A percentile compares a stretch with the other conserved stretches of the same genome.
These are phyloP conservation scores for Aspergillus sp. DNA, from an alignment of 2,329 filamentous ascomycete species.

Conservation along the genomic window DNA sequence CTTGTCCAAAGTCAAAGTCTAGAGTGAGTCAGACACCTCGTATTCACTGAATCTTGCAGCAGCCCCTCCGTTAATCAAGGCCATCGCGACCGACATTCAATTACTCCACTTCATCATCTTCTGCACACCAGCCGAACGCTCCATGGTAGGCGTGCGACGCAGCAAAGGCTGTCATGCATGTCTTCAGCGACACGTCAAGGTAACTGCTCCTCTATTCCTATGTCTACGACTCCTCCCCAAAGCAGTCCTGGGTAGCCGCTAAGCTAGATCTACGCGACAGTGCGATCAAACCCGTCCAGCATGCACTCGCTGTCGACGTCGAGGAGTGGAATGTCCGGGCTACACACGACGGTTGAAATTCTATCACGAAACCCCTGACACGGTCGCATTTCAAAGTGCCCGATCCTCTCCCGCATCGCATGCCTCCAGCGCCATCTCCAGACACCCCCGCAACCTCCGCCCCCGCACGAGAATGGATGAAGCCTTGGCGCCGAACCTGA, in stretches of 20 bases:
- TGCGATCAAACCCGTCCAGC: conserved; percentile 22
- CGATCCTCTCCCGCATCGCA: neutral
- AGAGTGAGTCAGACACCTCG: no score
- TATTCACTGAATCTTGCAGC: no score
- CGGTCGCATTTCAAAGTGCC: conserved; percentile 4
- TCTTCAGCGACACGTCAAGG: conserved; percentile 24
- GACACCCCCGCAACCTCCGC: neutral
- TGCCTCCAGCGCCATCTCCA: neutral
- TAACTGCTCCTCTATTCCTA: conserved; percentile 1
- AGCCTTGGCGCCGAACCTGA: conserved; percentile 9
- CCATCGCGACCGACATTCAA: no score
- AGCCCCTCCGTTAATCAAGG: no score
- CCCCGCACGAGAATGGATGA: conserved; percentile 11
- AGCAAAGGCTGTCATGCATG: conserved; percentile 23
- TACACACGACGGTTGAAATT: conserved; percentile 20
- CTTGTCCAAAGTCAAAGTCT: no score
- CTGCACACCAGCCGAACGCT: neutral
- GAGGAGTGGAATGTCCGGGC: conserved; percentile 17
- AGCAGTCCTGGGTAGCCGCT: no score
- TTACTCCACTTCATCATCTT: no score
- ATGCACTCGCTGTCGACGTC: conserved; percentile 18
- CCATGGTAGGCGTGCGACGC: conserved; percentile 23
- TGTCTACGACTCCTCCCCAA: neutral
- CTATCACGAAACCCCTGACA: conserved; percentile 11
- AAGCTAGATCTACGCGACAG: conserved; percentile 2